Base-by-base conservation (phyloP, 306 rosid genomes). In the Arachis stenosperma region DNA sequence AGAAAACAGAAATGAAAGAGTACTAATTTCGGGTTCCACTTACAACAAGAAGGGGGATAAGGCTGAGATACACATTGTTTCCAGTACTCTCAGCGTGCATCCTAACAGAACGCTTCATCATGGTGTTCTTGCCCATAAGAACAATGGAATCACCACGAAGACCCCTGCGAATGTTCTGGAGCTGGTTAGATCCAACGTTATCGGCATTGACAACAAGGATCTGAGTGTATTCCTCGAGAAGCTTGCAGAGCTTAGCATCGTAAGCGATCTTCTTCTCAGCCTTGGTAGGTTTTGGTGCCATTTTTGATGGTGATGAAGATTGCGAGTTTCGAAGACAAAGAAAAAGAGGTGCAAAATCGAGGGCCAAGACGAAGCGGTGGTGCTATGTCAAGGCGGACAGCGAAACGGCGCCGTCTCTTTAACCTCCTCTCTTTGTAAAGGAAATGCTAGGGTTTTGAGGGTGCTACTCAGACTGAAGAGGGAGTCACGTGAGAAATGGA, bases 71-170 rank as follows among this genome's bases (percentile, higher is more conserved):
- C 29, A 55, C 78, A 1, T 52, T 69, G 90, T 91, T 93, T 5
- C 96, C 96, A 1, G 97, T 89, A 9, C 86, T 85, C 52, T 91
- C 91, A 8, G 98, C 11, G 22, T 91, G 97, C 0, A 91, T 88
- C 51, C 96, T 78, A 2, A 93, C 75, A 0, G 91, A 73, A 0
- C 98, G 83, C 86, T 93, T 93, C 98, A 93, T 93, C 98, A 93
- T 91, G n/a, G 98, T 93, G 77, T 93, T 93, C 80, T 93, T 93
- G 0, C 98, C 98, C 98, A 93, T 93, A 12, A 93, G 96, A 3
- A 93, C 98, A 0, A 85, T 39, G 0, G 97, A 93, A 17, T 93
- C 97, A 0, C 98, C 98, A 8, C 98, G 93, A 0, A 93, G 87
- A 63, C 98, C 98, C 43, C 64, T 65, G 2, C 97, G 78, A 68